phyloP scores from a whole-genome alignment of 1,284 basidiomycete species.

The Ustilago vetiveriae region DNA sequence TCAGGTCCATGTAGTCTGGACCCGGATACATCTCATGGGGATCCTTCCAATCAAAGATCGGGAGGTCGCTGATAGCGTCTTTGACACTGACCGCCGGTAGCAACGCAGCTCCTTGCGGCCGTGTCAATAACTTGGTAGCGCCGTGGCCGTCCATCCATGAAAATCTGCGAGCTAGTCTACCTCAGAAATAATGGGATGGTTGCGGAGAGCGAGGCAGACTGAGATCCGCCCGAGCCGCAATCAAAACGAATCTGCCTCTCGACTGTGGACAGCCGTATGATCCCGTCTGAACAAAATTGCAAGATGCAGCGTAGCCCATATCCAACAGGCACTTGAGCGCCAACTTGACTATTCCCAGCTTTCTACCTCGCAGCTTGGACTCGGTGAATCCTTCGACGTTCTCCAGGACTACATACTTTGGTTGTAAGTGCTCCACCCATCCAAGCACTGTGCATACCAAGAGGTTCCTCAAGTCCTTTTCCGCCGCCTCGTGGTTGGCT shows the following conservation, averaged over 20 bases:
- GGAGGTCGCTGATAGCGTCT: conserved; percentile 33
- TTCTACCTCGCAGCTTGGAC: conserved; percentile 17
- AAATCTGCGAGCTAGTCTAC: not conserved
- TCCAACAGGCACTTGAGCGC: conserved; percentile 12
- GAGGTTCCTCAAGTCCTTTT: conserved; percentile 28
- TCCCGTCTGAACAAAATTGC: conserved; percentile 27
- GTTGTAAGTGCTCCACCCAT: conserved; percentile 32
- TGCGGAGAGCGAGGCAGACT: conserved; percentile 22
- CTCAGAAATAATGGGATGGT: conserved; percentile 26
- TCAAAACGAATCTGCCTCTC: conserved; percentile 18
- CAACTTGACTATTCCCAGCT: conserved; percentile 27
- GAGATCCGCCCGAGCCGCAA: conserved; percentile 10
- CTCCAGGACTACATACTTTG: conserved; percentile 30
- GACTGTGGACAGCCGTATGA: conserved; percentile 34
- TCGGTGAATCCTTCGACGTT: conserved; percentile 33
- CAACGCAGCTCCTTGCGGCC: not conserved
- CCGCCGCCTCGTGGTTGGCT: conserved; percentile 11
- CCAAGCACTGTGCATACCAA: conserved; percentile 27
- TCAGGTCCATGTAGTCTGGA: conserved; percentile 7
- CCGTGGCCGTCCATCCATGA: conserved; percentile 24
- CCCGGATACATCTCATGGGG: conserved; percentile 30
- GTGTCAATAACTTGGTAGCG: too few relatives aligned
- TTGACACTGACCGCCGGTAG: conserved; percentile 16
- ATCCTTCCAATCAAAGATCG: conserved; percentile 35
- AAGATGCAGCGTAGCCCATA: conserved; percentile 22